Percentiles rank a stretch among this genome's conserved stretches.
Evolutionary conservation across 306 rosid species (phyloP).

Genomic region (Trifolium fragiferum): DNA sequence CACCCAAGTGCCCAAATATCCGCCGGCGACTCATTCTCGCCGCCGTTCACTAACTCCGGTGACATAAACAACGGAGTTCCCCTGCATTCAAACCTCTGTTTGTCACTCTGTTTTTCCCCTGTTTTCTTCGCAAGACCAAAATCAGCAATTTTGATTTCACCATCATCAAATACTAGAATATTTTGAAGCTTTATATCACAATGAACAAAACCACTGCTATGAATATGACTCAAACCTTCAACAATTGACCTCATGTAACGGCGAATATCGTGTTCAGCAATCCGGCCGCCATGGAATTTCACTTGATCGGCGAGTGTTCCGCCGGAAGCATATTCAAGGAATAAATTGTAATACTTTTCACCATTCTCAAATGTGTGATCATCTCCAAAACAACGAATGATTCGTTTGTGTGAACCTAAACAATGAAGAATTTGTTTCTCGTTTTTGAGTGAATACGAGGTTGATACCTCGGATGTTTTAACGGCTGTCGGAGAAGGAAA

Average conservation of each 20-base stretch:
- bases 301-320: constrained; percentile 66
- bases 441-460: constrained; percentile 59
- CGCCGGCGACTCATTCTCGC: constrained; percentile 60
- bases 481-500: constrained; percentile 59
- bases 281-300: constrained; percentile 53
- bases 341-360: constrained; percentile 53
- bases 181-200: constrained; percentile 89
- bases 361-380: constrained; percentile 62
- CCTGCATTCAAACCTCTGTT: constrained; percentile 51
- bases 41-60: constrained; percentile 74
- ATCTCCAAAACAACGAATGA: constrained; percentile 66
- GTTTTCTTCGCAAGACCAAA: constrained; percentile 72
- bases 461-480: constrained; percentile 52
- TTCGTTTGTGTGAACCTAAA: constrained; percentile 56
- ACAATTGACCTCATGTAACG: constrained; percentile 54
- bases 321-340: constrained; percentile 72
- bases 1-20: constrained; percentile 91
- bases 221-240: constrained; percentile 64
- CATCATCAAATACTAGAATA: constrained; percentile 65
- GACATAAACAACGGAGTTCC: constrained; percentile 92
- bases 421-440: constrained; percentile 66
- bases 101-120: constrained; percentile 40
- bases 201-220: constrained; percentile 76
- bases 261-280: constrained; percentile 55
- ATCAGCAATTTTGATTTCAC: constrained; percentile 74